Base-by-base conservation (phyloP, 352 stramenopile species). In the Halophytophthora batemanensis region DNA sequence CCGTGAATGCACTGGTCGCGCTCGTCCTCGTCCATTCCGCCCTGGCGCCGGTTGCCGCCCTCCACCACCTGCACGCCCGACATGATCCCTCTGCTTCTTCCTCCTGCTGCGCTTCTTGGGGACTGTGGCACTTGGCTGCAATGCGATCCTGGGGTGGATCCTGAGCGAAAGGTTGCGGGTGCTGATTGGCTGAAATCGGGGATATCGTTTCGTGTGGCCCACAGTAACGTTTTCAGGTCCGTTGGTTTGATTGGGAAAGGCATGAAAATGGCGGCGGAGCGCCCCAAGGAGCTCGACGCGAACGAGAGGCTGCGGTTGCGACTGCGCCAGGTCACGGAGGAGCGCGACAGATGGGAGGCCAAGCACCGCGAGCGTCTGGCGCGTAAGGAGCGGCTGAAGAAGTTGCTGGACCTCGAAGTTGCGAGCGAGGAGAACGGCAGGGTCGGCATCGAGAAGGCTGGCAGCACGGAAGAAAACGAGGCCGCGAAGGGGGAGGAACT, bases 11-110 rank as follows among this genome's bases (percentile, higher is more conserved):
- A 92, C 59, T 94, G 83, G 39, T 88, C 80, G 11, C 69, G 62
- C 58, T 94, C 81, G 28, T 88, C 79, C 39, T 75, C 74, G 38
- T 82, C 78, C 83, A 94, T 94, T 41, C 69, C 81, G n/a, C 81
- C 81, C 45, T 81, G 59, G 38, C 81, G 81, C 10, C 74, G 77
- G 61, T 92, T 90, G 15, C 83, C 76, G 37, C 77, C 79, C 34
- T 69, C 65, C 36, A 90, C 65, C 25, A 92, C 81, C 3, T 90
- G 81, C 11, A 94, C 81, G 18, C 74, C 74, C 44, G 77, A 86
- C 81, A 90, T 91, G 17, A 21, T 71, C 23, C 8, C 25, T 19
- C 50, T 19, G 5, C 7, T 45, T 4, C 22, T 45, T 13, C 3
- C 10, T 25, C 18, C 15, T 8, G 10, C 17, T 40, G 25, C 25